Conservation (phyloP, 257 asterid genomes). For the Apocynum venetum region DNA sequence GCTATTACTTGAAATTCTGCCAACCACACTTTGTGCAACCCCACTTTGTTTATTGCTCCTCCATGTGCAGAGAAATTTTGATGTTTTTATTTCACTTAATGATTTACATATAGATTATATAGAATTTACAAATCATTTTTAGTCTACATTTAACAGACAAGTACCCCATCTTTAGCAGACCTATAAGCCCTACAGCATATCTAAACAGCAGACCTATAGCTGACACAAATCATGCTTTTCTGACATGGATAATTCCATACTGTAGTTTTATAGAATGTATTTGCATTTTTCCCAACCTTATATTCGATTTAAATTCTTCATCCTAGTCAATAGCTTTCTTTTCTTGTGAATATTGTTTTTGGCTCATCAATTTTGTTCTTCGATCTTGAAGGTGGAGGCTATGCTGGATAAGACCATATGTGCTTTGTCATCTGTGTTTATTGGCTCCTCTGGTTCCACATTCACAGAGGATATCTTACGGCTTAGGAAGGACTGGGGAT, state of each 20-base stretch:
- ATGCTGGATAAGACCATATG: constrained; percentile 97
- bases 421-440: constrained; percentile 79
- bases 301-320: background rate
- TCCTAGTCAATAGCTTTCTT: background rate
- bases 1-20: background rate
- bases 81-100: too few relatives aligned
- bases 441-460: constrained; percentile 91
- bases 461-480: constrained; percentile 93
- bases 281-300: background rate
- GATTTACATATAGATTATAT: too few relatives aligned
- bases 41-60: too few relatives aligned
- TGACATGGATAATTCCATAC: background rate
- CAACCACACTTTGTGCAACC: too few relatives aligned
- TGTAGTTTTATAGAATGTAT: background rate
- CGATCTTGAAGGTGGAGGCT: constrained; percentile 72
- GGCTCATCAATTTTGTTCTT: background rate
- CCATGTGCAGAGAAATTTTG: too few relatives aligned
- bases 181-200: too few relatives aligned
- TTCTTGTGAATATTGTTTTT: background rate
- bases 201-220: too few relatives aligned
- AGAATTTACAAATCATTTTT: too few relatives aligned
- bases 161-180: too few relatives aligned
- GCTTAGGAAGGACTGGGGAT: constrained; percentile 89
- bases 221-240: too few relatives aligned
- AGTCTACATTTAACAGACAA: too few relatives aligned